Base-by-base conservation (phyloP, 441 rosid species). In the Oxalis stricta region DNA sequence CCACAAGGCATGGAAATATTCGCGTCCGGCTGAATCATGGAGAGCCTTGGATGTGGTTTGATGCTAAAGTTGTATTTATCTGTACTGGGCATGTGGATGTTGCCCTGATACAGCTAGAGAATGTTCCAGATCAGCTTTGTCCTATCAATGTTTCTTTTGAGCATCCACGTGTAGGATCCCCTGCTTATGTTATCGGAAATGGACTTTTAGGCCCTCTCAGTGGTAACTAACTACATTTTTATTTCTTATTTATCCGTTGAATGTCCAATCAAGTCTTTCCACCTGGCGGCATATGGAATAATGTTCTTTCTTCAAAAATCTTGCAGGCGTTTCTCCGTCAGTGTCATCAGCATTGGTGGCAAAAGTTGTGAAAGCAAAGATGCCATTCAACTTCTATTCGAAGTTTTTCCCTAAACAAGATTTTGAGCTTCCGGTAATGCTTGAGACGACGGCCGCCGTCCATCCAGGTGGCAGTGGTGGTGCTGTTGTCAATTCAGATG, bases 391-490 rank as follows among this genome's bases (percentile, higher is more conserved):
- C 30, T 52, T 46, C 62, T 55, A 50, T 64, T n/a, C n/a, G n/a
- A n/a, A n/a, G n/a, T n/a, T 75, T 23, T 20, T 39, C 49, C 40
- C 36, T 1, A 68, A 50, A 37, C 48, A 28, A 28, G 51, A 56
- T 34, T 56, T 64, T 38, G 44, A 50, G 24, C 46, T 70, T 53
- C 92, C 97, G 1, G 89, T 72, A 16, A 92, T 87, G 99, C 81
- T 92, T 1, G 97, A 92, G 65, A 92, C 95, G 31, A 92, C 96
- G 4, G 95, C 96, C 64, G 77, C 96, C 45, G 88, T 91, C 50
- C 85, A 86, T 60, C 86, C 95, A 5, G 96, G 96, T 55, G 84
- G 91, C 12, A 91, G 96, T 61, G 96, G 99, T 19, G 95, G 95
- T 52, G 92, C 94, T 41, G 84, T 86, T 50, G 64, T 82, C 65